Base-by-base conservation (phyloP, 2,329 filamentous ascomycete species). In the Colletotrichum sp. region DNA sequence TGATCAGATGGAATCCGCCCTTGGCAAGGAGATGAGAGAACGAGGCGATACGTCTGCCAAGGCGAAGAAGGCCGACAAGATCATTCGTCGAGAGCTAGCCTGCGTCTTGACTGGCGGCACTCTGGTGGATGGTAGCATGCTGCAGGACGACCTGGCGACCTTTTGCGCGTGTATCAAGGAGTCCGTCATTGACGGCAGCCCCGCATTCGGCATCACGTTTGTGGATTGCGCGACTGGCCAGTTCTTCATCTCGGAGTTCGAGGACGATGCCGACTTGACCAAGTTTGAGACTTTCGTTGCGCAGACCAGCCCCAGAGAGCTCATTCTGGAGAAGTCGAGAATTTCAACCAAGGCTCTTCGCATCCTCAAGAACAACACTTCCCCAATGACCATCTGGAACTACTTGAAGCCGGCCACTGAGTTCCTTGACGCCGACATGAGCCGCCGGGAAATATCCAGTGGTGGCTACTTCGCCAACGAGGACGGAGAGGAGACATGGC, bases 11-110 rank as follows among this genome's bases (percentile, higher is more conserved):
- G 97, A 99, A 86, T 98, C 96, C 39, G 97, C 97, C 3, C 87
- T 99, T 10, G 96, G 94, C 74, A 99, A 99, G 83, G 96, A 99
- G 85, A 99, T 99, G 97, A 94, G 97, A n/a, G 97, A 99, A 85
- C 92, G 96, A 65, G 95, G 94, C 78, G 91, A 89, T 72, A 88
- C 89, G 78, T 86, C 83, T 26, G 87, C 87, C 64, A 94, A 93
- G 81, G 82, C 86, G 72, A 88, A 90, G 84, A 97, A 96, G 84
- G 94, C 93, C 39, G 96, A 98, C 84, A 98, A 99, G 84, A 93
- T 99, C 80, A 99, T 99, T 80, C 93, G 93, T 63, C 92, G 97
- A 83, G 96, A 99, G 84, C 89, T 99, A 44, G 93, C 96, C 2
- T 97, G 95, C 80, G 95, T 99, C 15, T 89, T 99, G 32, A 99